Evolutionary conservation across 495 filamentous ascomycete species (phyloP), one percentile per base, ranked within the genome.

Genomic region (Pseudomonodictys pantanalensis): DNA sequence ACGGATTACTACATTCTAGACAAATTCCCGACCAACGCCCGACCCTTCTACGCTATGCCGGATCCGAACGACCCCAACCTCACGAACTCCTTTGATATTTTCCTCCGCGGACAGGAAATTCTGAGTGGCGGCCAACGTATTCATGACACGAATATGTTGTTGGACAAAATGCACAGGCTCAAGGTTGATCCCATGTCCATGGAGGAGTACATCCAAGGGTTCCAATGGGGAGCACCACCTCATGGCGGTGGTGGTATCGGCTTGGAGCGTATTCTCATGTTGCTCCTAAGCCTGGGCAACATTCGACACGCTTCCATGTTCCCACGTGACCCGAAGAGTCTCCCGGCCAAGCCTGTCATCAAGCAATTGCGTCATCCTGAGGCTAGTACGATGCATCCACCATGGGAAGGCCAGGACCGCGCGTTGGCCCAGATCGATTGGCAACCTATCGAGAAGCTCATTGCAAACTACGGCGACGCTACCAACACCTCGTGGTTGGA

Each of bases 61-160:
- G 91, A 96, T 52, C 80, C 88, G 2, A 73, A 85, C 9, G 84
- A 96, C 64, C 74, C 81, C 7, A 78, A 77, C 2, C 79, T 81
- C 67, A 96, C 91, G 39, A 96, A 96, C 73, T 95, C 92, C 0
- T 97, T 96, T 62, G 91, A 97, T 72, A 92, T 96, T 67, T 96
- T 96, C 75, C 80, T 96, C 50, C 89, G 92, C 10, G 92, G 92
- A 4, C 92, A 97, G 69, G 92, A 96, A 70, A 95, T 96, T 60
- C 84, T 92, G 3, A 89, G 86, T 1, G 91, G 92, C 49, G 92
- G 91, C 8, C 91, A 96, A 71, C 89, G 92, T 82, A 89, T 96
- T 60, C 89, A 97, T 71, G 84, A 91, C 52, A 79, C 90, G 0
- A 72, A 78, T 23, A 81, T 89, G 65, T 77, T 96, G n/a, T 78